Percentiles rank a stretch among this genome's conserved stretches.
Evolutionary conservation across 108 stramenopile species (phyloP).

Genomic region (Epithemia pelagica): DNA sequence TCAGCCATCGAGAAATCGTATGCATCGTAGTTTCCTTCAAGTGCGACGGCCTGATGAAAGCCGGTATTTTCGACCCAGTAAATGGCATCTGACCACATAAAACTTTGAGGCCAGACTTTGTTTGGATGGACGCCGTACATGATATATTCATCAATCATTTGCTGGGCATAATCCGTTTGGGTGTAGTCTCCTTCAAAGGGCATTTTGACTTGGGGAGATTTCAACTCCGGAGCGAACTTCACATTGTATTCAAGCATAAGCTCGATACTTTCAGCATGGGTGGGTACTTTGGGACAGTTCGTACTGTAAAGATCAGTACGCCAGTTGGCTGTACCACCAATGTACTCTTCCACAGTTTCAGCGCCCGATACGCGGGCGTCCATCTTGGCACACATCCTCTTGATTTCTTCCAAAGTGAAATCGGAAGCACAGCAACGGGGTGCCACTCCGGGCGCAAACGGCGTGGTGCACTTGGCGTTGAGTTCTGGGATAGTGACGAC

Average conservation of each 20-base stretch:
- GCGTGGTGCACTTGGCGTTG: constrained; percentile 62
- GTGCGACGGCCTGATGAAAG: constrained; percentile 46
- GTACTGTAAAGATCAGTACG: constrained; percentile 54
- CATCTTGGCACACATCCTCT: constrained; percentile 73
- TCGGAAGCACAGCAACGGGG: constrained; percentile 66
- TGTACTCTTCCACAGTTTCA: constrained; percentile 29
- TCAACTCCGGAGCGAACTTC: constrained; percentile 66
- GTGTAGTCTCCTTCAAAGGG: constrained; percentile 55
- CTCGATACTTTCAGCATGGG: constrained; percentile 60
- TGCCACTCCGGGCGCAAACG: constrained; percentile 30
- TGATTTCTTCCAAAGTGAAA: constrained; percentile 66
- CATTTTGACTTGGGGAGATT: constrained; percentile 54
- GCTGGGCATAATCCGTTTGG: constrained; percentile 53
- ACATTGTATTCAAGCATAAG: constrained; percentile 32
- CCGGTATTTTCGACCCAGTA: constrained; percentile 53
- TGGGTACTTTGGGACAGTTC: constrained; percentile 46
- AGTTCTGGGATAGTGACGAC: constrained; percentile 32
- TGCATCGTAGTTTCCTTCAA: constrained; percentile 30
- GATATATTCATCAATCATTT: constrained; percentile 67
- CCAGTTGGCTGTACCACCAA: constrained; percentile 54
- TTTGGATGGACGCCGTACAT: constrained; percentile 38
- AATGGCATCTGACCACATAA: constrained; percentile 31
- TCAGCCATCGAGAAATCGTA: neutral
- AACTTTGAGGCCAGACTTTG: constrained; percentile 58
- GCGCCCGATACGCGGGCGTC: constrained; percentile 39